These are phyloP conservation scores for Solanum verrucosum DNA, from an alignment of 257 asterid species.

Conservation along the genomic window DNA sequence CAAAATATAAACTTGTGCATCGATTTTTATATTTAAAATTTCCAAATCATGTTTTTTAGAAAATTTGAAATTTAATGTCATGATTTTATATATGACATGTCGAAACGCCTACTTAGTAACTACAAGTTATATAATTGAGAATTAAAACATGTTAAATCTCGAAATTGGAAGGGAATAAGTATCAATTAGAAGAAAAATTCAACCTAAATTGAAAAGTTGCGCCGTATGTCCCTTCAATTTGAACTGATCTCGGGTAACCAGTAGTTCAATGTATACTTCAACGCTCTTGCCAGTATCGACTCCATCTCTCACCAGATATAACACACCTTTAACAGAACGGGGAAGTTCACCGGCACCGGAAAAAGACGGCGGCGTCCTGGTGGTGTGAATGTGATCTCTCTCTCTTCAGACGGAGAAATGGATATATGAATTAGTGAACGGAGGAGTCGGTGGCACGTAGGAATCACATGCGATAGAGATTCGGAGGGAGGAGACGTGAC, in stretches of 20 bases:
- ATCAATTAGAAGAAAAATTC: background rate
- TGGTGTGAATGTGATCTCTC: background rate
- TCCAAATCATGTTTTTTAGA: too few relatives aligned
- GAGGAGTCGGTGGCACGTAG: conserved; percentile 37
- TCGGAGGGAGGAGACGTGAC: background rate
- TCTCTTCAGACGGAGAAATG: conserved; percentile 7
- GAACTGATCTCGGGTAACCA: conserved; percentile 96
- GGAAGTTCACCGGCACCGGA: background rate
- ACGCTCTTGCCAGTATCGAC: conserved; percentile 82
- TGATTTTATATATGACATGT: too few relatives aligned
- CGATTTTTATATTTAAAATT: too few relatives aligned
- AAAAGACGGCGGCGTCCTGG: conserved; percentile 1
- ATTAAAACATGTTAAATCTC: background rate
- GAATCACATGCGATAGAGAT: conserved; percentile 31
- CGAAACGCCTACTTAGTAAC: too few relatives aligned
- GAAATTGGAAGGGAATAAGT: background rate
- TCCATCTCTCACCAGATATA: conserved; percentile 35
- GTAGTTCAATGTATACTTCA: conserved; percentile 88
- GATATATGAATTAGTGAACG: background rate
- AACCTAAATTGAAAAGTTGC: conserved; percentile 59
- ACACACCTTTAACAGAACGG: background rate
- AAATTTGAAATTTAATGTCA: too few relatives aligned
- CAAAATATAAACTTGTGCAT: too few relatives aligned
- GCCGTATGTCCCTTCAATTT: conserved; percentile 86
- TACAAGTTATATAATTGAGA: background rate